A percentile compares a stretch with the other conserved stretches of the same genome.
These are phyloP conservation scores for Populus deltoides DNA, from an alignment of 345 rosid genomes.

Conservation along the genomic window DNA sequence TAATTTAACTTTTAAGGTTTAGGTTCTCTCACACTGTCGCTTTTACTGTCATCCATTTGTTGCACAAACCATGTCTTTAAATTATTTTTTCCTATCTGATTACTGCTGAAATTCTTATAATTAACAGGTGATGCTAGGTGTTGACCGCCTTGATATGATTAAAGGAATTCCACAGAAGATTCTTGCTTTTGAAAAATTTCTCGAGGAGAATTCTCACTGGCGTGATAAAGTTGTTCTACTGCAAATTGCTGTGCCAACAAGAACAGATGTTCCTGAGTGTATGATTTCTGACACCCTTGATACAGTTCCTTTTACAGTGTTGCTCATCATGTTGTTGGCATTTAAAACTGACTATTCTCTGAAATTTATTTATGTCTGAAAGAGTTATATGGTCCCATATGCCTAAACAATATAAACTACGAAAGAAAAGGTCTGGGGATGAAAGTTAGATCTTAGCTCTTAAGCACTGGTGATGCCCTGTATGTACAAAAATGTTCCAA, in stretches of 20 bases:
- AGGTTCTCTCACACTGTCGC: not conserved
- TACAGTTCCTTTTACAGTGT: slow-evolving; percentile 6
- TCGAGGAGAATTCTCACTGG: slow-evolving; percentile 93
- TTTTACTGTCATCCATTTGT: not conserved
- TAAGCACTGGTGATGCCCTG: not conserved
- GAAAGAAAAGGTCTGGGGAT: not conserved
- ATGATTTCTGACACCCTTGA: slow-evolving; percentile 27
- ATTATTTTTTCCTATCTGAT: not conserved
- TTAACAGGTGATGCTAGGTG: slow-evolving; percentile 94
- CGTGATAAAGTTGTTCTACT: slow-evolving; percentile 94
- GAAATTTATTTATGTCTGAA: not conserved
- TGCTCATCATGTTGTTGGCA: slow-evolving; percentile 1
- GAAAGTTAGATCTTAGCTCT: not conserved
- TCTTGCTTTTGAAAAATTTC: slow-evolving; percentile 97
- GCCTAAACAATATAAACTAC: not conserved
- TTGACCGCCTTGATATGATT: slow-evolving; percentile 99
- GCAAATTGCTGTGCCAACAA: slow-evolving; percentile 99
- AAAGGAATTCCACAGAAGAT: slow-evolving; percentile 99
- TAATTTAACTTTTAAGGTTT: not conserved
- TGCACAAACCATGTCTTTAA: not conserved
- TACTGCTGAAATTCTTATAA: not conserved
- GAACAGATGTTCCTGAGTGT: slow-evolving; percentile 99
- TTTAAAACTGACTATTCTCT: not conserved
- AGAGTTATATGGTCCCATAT: not conserved
- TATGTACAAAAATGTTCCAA: not conserved